Base-by-base conservation (phyloP, 768 basidiomycete species). In the Pleurotus eryngii region DNA sequence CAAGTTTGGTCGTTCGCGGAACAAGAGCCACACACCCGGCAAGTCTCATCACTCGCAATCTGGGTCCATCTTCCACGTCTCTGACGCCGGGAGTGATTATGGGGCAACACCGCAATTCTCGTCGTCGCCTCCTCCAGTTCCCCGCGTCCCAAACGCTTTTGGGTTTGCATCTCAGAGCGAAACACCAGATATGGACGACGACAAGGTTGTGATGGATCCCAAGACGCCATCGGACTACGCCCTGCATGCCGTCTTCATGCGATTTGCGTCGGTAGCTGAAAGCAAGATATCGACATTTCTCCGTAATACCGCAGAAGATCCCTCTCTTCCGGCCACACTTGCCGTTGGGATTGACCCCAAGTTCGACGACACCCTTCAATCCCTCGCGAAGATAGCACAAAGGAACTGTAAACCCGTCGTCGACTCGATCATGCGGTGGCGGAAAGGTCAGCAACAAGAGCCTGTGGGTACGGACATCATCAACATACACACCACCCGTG, bases 161-260 rank as follows among this genome's bases (percentile, higher is more conserved):
- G 60, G 56, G 20, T 77, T 81, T 2, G 74, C 74, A 15, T 64
- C 73, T 15, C 72, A 79, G 26, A 81, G 81, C 56, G 86, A 85
- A 46, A 81, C 82, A 1, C 79, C 82, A 2, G 84, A 85, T 12
- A 79, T 84, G 26, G 82, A 85, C 45, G 89, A 89, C 11, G 88
- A 89, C 63, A 84, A 84, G 64, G 77, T 87, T 47, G 72, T 81
- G 18, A 79, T 82, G 64, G 87, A 89, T 49, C 88, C 89, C 0
- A 89, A 85, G 66, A 92, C 89, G 9, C 92, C 94, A 1, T 86
- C 88, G 0, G 94, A 95, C 64, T 95, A 89, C 63, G 94, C 94
- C 1, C 73, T 95, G 11, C 90, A 92, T 65, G 90, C 92, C 0
- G 81, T 95, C 5, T 94, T 95, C 68, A 90, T 92, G 42, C 86